A percentile compares a stretch with the other conserved stretches of the same genome.
Evolutionary conservation across 2,329 filamentous ascomycete genomes (phyloP).

Genomic region (Orbilia ellipsospora): DNA sequence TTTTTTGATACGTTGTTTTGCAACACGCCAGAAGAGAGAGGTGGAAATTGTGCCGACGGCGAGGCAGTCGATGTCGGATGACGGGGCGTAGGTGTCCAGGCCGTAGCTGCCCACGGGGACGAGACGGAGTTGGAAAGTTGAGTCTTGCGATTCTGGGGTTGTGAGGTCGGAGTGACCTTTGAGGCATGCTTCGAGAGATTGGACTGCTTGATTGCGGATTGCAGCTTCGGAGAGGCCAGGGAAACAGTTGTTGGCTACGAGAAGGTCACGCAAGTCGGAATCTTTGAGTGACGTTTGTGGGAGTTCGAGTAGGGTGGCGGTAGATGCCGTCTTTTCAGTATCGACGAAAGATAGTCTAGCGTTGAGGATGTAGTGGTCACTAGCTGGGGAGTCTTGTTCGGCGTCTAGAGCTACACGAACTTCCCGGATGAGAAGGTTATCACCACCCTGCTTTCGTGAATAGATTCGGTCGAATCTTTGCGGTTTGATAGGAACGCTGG

Average conservation of each 20-base stretch:
- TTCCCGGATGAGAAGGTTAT: constrained; percentile 50
- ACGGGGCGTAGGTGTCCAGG: constrained; percentile 71
- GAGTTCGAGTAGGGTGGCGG: constrained; percentile 43
- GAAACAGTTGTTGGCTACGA: constrained; percentile 64
- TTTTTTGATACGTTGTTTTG: constrained; percentile 68
- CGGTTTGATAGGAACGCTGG: constrained; percentile 66
- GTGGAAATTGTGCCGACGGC: constrained; percentile 73
- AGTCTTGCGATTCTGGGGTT: constrained; percentile 53
- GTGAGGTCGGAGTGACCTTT: constrained; percentile 60
- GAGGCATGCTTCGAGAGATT: constrained; percentile 64
- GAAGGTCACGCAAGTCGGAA: constrained; percentile 62
- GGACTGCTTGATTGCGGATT: constrained; percentile 65
- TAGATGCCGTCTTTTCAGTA: constrained; percentile 62
- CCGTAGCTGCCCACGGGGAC: constrained; percentile 75
- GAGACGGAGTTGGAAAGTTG: constrained; percentile 66
- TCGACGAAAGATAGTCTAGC: constrained; percentile 60
- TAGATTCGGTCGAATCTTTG: constrained; percentile 75
- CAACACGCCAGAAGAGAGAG: constrained; percentile 72
- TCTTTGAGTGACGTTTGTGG: constrained; percentile 56
- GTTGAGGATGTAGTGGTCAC: constrained; percentile 71
- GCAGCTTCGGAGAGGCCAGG: constrained; percentile 65
- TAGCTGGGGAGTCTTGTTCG: constrained; percentile 59
- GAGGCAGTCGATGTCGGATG: constrained; percentile 74
- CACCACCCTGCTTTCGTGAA: constrained; percentile 63
- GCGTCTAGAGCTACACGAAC: constrained; percentile 14